Percentiles rank a stretch among this genome's conserved stretches.
Evolutionary conservation across 768 basidiomycete species (phyloP).

Genomic region (Mycena metata): DNA sequence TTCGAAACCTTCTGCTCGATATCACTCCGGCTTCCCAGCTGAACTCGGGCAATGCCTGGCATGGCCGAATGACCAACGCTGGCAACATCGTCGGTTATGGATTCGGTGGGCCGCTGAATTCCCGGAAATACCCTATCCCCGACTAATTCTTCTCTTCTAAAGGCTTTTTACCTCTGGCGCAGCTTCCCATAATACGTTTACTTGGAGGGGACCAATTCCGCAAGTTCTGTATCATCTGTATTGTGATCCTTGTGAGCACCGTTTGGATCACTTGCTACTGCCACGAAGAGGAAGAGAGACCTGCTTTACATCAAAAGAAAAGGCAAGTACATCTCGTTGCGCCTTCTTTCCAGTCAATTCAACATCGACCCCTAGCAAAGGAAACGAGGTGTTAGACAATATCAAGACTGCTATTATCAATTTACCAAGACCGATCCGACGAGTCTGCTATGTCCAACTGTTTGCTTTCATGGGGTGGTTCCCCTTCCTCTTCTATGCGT

Average conservation of each 20-base stretch:
- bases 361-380: slow-evolving; percentile 55
- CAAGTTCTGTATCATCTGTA: slow-evolving; percentile 92
- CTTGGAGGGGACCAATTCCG: slow-evolving; percentile 95
- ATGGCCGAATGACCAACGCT: slow-evolving; percentile 95
- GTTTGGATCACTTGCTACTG: slow-evolving; percentile 91
- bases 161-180: slow-evolving; percentile 92
- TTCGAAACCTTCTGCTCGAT: slow-evolving; percentile 94
- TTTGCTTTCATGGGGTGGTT: slow-evolving; percentile 99
- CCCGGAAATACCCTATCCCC: neutral
- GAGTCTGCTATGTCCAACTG: slow-evolving; percentile 93
- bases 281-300: slow-evolving; percentile 83
- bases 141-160: slow-evolving; percentile 32
- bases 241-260: slow-evolving; percentile 81
- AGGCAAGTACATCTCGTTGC: slow-evolving; percentile 47
- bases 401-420: slow-evolving; percentile 80
- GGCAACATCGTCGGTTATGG: slow-evolving; percentile 97
- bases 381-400: slow-evolving; percentile 82
- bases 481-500: slow-evolving; percentile 95
- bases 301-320: slow-evolving; percentile 56
- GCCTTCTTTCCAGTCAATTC: slow-evolving; percentile 2
- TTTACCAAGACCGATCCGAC: slow-evolving; percentile 85
- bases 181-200: slow-evolving; percentile 80
- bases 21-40: slow-evolving; percentile 90
- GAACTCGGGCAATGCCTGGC: slow-evolving; percentile 97
- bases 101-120: slow-evolving; percentile 69